A percentile compares a stretch with the other conserved stretches of the same genome.
Conservation (phyloP, 129 eudicot genomes). For the Kitagawia praeruptora region DNA sequence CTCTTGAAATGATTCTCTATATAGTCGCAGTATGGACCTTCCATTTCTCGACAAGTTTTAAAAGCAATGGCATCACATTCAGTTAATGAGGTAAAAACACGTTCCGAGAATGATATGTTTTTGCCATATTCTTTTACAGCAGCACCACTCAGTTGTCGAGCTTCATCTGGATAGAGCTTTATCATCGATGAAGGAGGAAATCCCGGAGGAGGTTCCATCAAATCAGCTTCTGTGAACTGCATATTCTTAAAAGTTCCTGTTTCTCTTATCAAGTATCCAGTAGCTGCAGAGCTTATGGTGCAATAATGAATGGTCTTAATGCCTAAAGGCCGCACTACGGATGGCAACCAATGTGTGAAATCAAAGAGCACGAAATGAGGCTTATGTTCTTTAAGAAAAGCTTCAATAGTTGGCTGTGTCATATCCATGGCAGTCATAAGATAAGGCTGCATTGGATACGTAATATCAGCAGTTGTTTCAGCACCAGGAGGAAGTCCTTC, state of each 20-base stretch:
- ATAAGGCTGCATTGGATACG: slow-evolving; percentile 12
- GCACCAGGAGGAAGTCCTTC: slow-evolving; percentile 45
- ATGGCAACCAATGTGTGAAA: slow-evolving; percentile 29
- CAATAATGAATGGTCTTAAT: slow-evolving; percentile 18
- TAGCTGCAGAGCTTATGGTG: slow-evolving; percentile 2
- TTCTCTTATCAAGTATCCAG: background rate
- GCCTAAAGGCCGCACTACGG: slow-evolving; percentile 17
- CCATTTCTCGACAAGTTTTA: slow-evolving; percentile 35
- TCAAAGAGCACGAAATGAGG: slow-evolving; percentile 33
- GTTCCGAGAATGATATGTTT: background rate
- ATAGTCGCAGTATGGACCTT: slow-evolving; percentile 27
- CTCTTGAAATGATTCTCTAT: slow-evolving; percentile 12
- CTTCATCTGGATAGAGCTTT: slow-evolving; percentile 12
- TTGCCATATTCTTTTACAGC: background rate
- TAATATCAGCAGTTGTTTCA: slow-evolving; percentile 43
- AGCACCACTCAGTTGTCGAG: background rate
- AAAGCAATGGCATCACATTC: slow-evolving; percentile 24
- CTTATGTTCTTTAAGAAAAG: slow-evolving; percentile 16
- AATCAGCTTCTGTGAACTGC: slow-evolving; percentile 2
- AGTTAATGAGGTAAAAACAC: background rate
- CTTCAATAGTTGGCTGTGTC: slow-evolving; percentile 11
- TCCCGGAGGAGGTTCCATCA: slow-evolving; percentile 9
- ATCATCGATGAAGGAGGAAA: slow-evolving; percentile 15
- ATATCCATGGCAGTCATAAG: slow-evolving; percentile 39
- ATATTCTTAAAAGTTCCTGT: background rate